These are phyloP conservation scores for Butyriboletus loyo DNA, from an alignment of 768 basidiomycete species.

Conservation along the genomic window DNA sequence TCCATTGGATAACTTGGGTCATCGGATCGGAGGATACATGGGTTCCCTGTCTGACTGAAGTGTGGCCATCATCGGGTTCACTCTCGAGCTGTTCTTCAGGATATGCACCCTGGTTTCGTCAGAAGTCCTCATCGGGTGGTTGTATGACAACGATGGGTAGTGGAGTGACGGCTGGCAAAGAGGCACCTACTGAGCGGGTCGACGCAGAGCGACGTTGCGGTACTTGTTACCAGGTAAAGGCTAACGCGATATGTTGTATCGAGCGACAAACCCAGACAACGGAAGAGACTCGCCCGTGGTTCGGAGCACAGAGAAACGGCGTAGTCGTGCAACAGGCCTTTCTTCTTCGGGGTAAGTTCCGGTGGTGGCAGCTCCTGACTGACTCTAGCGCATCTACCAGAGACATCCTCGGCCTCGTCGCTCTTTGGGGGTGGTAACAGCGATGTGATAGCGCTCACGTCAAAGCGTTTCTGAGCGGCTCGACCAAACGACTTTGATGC, in stretches of 20 bases:
- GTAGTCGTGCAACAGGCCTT: slow-evolving; percentile 44
- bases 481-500: slow-evolving; percentile 36
- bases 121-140: slow-evolving; percentile 16
- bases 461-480: slow-evolving; percentile 49
- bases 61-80: slow-evolving; percentile 27
- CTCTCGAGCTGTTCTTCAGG: slow-evolving; percentile 15
- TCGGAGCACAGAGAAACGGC: slow-evolving; percentile 60
- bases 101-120: slow-evolving; percentile 6
- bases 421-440: slow-evolving; percentile 48
- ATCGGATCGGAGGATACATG: slow-evolving; percentile 59
- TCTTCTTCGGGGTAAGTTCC: slow-evolving; percentile 51
- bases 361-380: slow-evolving; percentile 42
- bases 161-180: slow-evolving; percentile 43
- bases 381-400: slow-evolving; percentile 57
- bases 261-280: neutral
- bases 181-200: slow-evolving; percentile 47
- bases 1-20: slow-evolving; percentile 32
- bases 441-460: slow-evolving; percentile 56
- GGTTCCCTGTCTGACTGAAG: slow-evolving; percentile 47
- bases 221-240: slow-evolving; percentile 60
- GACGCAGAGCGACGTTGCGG: slow-evolving; percentile 60
- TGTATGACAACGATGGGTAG: slow-evolving; percentile 22
- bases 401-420: slow-evolving; percentile 45
- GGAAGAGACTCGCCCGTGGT: slow-evolving; percentile 44
- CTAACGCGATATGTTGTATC: slow-evolving; percentile 32